Evolutionary conservation across 257 asterid species (phyloP).

Genomic region (Solanum chilense): DNA sequence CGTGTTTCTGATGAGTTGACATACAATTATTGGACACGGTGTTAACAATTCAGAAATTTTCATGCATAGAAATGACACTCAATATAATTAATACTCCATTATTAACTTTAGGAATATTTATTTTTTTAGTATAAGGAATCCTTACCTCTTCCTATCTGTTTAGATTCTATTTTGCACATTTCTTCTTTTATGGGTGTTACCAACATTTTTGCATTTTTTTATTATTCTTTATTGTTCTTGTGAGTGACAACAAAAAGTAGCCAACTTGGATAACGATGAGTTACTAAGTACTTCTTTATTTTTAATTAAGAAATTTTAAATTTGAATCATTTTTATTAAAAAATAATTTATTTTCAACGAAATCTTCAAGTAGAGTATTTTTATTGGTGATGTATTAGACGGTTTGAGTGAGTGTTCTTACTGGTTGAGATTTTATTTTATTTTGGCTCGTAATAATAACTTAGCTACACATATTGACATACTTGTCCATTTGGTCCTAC

Average conservation of each 20-base stretch:
- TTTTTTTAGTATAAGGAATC: background rate
- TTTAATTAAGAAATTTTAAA: too few relatives aligned
- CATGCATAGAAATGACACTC: background rate
- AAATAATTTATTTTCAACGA: too few relatives aligned
- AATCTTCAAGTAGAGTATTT: background rate
- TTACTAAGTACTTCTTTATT: too few relatives aligned
- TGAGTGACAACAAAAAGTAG: background rate
- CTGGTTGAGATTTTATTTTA: background rate
- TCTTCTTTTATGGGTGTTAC: background rate
- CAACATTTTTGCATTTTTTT: background rate
- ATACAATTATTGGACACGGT: background rate
- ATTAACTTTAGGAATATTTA: background rate
- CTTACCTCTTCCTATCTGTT: background rate
- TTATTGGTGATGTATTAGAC: background rate
- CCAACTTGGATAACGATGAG: fast-evolving
- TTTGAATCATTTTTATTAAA: too few relatives aligned
- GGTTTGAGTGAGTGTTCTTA: background rate
- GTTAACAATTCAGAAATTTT: background rate
- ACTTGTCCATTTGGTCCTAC: background rate
- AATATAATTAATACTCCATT: background rate
- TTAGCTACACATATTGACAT: background rate
- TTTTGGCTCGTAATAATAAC: background rate
- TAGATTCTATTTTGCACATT: background rate
- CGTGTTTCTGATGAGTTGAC: background rate
- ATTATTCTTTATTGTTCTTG: background rate